phyloP scores from a whole-genome alignment of 1,139 yeast genomes.

The Candida gigantensis region DNA sequence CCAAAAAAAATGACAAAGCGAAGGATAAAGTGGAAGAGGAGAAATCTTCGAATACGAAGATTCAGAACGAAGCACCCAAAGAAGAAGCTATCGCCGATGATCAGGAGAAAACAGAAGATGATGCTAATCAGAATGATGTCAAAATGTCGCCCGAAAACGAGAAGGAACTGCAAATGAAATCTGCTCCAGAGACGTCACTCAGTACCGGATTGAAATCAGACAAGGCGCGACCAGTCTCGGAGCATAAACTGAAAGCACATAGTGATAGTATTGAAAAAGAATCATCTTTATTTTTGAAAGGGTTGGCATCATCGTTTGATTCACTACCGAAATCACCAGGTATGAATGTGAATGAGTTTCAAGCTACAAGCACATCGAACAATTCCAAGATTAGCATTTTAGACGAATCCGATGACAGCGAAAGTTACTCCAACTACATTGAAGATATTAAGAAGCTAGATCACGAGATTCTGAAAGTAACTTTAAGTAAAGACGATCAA shows the following conservation, averaged over 20 bases:
- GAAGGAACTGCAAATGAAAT: neutral
- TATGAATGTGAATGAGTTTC: constrained; percentile 4
- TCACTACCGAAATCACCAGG: constrained; percentile 1
- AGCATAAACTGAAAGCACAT: neutral
- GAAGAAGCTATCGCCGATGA: neutral
- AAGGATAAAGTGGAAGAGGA: neutral
- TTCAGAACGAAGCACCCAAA: neutral
- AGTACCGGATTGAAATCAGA: too few relatives aligned
- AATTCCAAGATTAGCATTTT: constrained; percentile 8
- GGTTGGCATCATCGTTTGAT: neutral
- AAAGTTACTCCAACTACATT: constrained; percentile 18
- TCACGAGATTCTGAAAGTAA: constrained; percentile 18
- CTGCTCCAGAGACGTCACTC: too few relatives aligned
- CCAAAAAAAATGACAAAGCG: neutral
- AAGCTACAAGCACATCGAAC: constrained; percentile 10
- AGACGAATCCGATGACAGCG: constrained; percentile 7
- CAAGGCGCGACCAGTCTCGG: too few relatives aligned
- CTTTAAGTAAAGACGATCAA: neutral
- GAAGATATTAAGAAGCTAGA: constrained; percentile 21
- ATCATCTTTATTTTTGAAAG: neutral
- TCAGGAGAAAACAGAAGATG: too few relatives aligned
- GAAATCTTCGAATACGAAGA: neutral
- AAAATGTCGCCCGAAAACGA: neutral
- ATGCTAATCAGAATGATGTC: neutral
- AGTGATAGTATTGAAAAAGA: neutral